Evolutionary conservation across 2,329 filamentous ascomycete species (phyloP).

Genomic region (Arthrocladium fulminans): DNA sequence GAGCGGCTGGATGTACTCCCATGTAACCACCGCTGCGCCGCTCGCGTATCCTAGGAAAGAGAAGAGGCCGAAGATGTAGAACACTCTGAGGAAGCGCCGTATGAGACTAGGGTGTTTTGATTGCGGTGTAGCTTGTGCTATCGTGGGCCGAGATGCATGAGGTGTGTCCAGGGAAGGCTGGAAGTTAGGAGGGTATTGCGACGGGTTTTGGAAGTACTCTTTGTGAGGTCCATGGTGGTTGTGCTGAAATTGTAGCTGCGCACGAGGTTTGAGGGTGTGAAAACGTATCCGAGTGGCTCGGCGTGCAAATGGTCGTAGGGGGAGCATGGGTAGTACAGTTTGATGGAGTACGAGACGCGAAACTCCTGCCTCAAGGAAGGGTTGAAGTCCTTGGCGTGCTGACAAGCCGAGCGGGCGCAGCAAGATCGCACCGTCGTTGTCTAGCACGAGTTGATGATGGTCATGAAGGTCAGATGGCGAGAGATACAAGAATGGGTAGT

Average conservation of each 20-base stretch:
- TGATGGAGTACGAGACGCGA: neutral
- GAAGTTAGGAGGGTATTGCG: conserved; percentile 18
- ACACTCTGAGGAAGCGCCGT: conserved; percentile 12
- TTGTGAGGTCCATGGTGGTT: conserved; percentile 21
- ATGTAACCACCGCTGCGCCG: conserved; percentile 21
- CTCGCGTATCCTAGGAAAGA: conserved; percentile 12
- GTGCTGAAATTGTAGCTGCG: conserved; percentile 7
- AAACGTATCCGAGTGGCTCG: conserved; percentile 10
- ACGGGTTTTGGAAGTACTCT: conserved; percentile 24
- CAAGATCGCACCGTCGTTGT: neutral
- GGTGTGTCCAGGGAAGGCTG: neutral
- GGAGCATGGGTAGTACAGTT: neutral
- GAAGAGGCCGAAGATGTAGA: conserved; percentile 16
- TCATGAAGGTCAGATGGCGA: too few species aligned
- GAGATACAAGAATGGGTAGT: too few species aligned
- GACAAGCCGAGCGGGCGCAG: neutral
- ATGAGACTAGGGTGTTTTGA: conserved; percentile 1
- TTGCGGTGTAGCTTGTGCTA: neutral
- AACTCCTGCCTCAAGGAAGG: neutral
- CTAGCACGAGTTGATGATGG: too few species aligned
- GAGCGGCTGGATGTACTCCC: conserved; percentile 22
- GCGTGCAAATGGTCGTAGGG: neutral
- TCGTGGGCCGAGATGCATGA: neutral
- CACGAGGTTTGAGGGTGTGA: neutral
- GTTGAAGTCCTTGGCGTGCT: conserved; percentile 2